phyloP scores from a whole-genome alignment of 106 monocot species.

The Dendrobium huoshanense region DNA sequence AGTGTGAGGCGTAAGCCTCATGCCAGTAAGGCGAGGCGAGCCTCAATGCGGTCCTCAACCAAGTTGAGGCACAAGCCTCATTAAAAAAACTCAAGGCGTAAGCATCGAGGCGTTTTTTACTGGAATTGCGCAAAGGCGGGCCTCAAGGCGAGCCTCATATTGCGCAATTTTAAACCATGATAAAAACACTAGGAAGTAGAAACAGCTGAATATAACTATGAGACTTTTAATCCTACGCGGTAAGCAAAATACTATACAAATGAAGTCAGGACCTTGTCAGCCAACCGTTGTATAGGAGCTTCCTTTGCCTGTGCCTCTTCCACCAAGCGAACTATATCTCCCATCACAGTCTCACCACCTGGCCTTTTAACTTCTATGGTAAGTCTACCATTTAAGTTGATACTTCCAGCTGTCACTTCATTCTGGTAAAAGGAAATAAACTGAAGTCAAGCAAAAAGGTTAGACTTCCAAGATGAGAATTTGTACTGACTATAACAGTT shows the following conservation, averaged over 20 bases:
- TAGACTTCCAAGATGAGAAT: background rate
- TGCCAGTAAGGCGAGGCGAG: too few relatives aligned
- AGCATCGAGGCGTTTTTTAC: too few relatives aligned
- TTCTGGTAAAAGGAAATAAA: conserved; percentile 33
- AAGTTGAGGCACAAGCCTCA: too few relatives aligned
- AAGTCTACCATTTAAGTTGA: conserved; percentile 92
- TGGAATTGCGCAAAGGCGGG: too few relatives aligned
- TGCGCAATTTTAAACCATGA: too few relatives aligned
- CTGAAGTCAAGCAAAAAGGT: background rate
- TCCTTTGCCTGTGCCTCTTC: conserved; percentile 97
- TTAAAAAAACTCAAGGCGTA: too few relatives aligned
- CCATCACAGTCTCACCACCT: conserved; percentile 97
- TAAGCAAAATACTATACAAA: background rate
- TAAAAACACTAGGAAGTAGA: too few relatives aligned
- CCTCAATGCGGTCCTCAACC: too few relatives aligned
- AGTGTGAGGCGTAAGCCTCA: too few relatives aligned
- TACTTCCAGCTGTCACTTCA: conserved; percentile 91
- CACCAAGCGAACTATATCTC: conserved; percentile 90
- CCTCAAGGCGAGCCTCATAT: too few relatives aligned
- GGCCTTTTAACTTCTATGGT: conserved; percentile 92
- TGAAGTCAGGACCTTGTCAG: conserved; percentile 68
- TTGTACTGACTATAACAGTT: background rate
- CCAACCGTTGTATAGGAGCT: conserved; percentile 91
- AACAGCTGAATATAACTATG: too few relatives aligned
- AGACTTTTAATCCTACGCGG: background rate